Conservation (phyloP, 306 rosid species). For the Albizia julibrissin region DNA sequence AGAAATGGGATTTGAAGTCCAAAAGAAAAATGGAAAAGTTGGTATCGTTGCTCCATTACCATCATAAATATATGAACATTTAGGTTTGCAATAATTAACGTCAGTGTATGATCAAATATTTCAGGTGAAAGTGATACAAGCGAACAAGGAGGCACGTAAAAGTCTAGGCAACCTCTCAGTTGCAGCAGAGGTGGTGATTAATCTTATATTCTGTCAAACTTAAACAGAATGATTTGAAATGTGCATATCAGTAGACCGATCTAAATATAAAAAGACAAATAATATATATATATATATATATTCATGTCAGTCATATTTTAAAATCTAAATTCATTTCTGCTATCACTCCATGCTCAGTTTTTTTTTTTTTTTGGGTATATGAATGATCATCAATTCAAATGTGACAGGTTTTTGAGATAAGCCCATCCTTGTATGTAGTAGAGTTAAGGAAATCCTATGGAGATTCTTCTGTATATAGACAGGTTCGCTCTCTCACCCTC, state of each 20-base stretch:
- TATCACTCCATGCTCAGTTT: conserved; percentile 10
- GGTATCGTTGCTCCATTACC: conserved; percentile 25
- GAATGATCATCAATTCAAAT: conserved; percentile 8
- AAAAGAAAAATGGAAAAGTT: conserved; percentile 84
- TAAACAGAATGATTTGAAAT: not conserved
- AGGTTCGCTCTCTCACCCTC: conserved; percentile 44
- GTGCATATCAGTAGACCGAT: not conserved
- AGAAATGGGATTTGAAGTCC: conserved; percentile 78
- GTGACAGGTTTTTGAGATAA: conserved; percentile 78
- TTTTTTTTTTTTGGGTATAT: not conserved
- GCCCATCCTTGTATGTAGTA: conserved; percentile 68
- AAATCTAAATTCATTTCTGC: not conserved
- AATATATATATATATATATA: too few species aligned
- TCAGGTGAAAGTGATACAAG: conserved; percentile 77
- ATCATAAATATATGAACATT: conserved; percentile 12
- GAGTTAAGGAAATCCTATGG: conserved; percentile 80
- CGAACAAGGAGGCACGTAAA: conserved; percentile 44
- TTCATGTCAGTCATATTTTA: not conserved
- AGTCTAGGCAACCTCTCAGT: conserved; percentile 63
- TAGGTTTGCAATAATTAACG: conserved; percentile 10
- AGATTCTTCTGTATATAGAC: conserved; percentile 78
- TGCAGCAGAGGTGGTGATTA: conserved; percentile 66
- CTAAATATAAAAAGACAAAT: not conserved
- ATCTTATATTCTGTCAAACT: conserved; percentile 7
- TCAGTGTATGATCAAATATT: conserved; percentile 24